Conservation (phyloP, 2,329 filamentous ascomycete species). For the Fusarium sp. region DNA sequence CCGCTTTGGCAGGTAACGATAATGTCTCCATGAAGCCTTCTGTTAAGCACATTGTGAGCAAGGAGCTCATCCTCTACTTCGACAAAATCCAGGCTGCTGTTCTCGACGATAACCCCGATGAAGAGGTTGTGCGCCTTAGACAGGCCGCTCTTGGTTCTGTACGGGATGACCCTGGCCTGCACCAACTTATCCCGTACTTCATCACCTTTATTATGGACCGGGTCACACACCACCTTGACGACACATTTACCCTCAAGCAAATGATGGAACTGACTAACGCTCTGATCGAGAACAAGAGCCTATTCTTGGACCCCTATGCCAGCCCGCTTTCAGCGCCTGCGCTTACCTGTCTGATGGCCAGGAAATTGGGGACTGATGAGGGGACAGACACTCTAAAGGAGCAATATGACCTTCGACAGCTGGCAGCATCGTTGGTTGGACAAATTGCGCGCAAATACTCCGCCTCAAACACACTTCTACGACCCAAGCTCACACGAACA, state of each 20-base stretch:
- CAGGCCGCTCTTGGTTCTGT: slow-evolving; percentile 88
- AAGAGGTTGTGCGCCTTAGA: slow-evolving; percentile 77
- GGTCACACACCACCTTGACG: slow-evolving; percentile 92
- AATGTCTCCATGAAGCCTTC: slow-evolving; percentile 87
- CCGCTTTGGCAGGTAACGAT: slow-evolving; percentile 86
- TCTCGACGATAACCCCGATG: slow-evolving; percentile 87
- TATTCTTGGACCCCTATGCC: slow-evolving; percentile 76
- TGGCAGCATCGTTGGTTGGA: slow-evolving; percentile 84
- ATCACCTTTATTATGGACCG: slow-evolving; percentile 96
- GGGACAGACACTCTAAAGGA: slow-evolving; percentile 66
- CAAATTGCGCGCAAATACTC: slow-evolving; percentile 86
- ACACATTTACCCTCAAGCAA: slow-evolving; percentile 87
- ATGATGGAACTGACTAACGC: slow-evolving; percentile 93
- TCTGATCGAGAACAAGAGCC: slow-evolving; percentile 82
- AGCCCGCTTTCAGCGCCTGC: slow-evolving; percentile 83
- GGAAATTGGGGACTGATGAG: slow-evolving; percentile 76
- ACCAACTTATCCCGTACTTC: slow-evolving; percentile 96
- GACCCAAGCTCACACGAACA: slow-evolving; percentile 89
- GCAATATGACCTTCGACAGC: slow-evolving; percentile 85
- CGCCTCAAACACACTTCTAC: slow-evolving; percentile 82
- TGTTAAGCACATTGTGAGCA: slow-evolving; percentile 95
- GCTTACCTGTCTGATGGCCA: slow-evolving; percentile 86
- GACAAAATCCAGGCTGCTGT: slow-evolving; percentile 93
- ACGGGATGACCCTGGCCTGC: slow-evolving; percentile 88
- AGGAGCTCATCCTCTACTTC: slow-evolving; percentile 96